Percentiles rank a stretch among this genome's conserved stretches.
phyloP scores from a whole-genome alignment of 2,329 filamentous ascomycete species.

The Catunica adiposa region DNA sequence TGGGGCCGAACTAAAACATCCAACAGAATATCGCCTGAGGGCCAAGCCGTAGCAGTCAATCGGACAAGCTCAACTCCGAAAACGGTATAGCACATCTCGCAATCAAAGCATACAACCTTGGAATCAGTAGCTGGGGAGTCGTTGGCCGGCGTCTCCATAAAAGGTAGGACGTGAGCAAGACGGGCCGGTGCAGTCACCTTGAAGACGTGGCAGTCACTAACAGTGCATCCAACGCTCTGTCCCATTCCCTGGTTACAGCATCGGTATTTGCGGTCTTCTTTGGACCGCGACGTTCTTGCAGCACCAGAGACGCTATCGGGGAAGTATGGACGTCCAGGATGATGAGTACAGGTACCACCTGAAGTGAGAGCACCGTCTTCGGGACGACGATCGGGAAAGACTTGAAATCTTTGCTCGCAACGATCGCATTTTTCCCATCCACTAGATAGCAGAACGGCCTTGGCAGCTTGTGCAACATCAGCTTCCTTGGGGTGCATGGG shows the following conservation, averaged over 20 bases:
- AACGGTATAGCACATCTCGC: conserved; percentile 94
- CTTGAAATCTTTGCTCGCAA: conserved; percentile 72
- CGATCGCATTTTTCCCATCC: conserved; percentile 84
- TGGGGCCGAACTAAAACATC: conserved; percentile 74
- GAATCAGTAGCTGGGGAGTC: conserved; percentile 27
- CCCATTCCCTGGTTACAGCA: conserved; percentile 69
- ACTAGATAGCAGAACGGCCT: conserved; percentile 47
- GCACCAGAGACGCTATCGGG: conserved; percentile 39
- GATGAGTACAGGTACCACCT: conserved; percentile 64
- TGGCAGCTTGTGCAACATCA: conserved; percentile 49
- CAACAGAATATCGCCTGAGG: conserved; percentile 53
- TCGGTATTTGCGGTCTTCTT: conserved; percentile 32
- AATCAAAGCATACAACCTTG: conserved; percentile 73
- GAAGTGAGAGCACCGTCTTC: conserved; percentile 60
- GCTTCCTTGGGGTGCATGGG: conserved; percentile 45
- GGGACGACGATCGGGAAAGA: conserved; percentile 70
- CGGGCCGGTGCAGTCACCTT: conserved; percentile 62
- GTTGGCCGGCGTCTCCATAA: conserved; percentile 59
- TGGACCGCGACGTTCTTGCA: conserved; percentile 23
- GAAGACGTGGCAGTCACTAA: conserved; percentile 63
- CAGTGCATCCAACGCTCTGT: conserved; percentile 57
- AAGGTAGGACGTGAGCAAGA: conserved; percentile 64
- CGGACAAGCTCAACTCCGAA: conserved; percentile 78
- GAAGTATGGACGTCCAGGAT: conserved; percentile 55
- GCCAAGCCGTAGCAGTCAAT: conserved; percentile 79